These are phyloP conservation scores for Crucibulum parvulum DNA, from an alignment of 1,284 basidiomycete genomes.

Conservation along the genomic window DNA sequence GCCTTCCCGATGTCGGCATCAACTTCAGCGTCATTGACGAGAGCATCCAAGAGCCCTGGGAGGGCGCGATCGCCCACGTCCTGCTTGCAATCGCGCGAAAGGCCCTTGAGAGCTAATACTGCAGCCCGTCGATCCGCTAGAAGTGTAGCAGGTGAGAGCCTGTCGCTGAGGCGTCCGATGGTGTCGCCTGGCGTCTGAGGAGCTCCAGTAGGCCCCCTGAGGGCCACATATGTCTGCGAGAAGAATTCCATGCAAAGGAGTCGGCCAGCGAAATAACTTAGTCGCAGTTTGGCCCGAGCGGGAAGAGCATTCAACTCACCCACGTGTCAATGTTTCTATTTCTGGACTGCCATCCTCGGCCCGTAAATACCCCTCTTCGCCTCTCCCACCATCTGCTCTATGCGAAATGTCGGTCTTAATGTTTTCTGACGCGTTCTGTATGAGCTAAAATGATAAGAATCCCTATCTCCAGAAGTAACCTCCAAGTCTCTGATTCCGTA, in stretches of 20 bases:
- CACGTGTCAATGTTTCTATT: background rate
- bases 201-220: conserved; percentile 77
- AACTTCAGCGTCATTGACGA: conserved; percentile 86
- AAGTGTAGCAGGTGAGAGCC: conserved; percentile 85
- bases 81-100: conserved; percentile 89
- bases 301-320: background rate
- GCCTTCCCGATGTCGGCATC: conserved; percentile 93
- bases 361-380: background rate
- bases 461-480: no score
- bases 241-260: conserved; percentile 75
- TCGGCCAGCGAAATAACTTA: background rate
- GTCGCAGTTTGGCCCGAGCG: no score
- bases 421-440: no score
- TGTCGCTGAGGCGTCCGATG: conserved; percentile 87
- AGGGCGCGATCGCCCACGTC: conserved; percentile 86
- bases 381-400: background rate
- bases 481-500: no score
- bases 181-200: conserved; percentile 88
- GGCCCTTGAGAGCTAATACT: conserved; percentile 90
- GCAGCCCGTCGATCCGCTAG: conserved; percentile 93
- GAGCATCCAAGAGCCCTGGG: conserved; percentile 78
- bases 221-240: conserved; percentile 81
- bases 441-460: no score
- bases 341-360: no score
- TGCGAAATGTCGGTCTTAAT: background rate